Evolutionary conservation across 2,329 filamentous ascomycete genomes (phyloP), one percentile per base, ranked within the genome.

Genomic region (Penicillium sp.): DNA sequence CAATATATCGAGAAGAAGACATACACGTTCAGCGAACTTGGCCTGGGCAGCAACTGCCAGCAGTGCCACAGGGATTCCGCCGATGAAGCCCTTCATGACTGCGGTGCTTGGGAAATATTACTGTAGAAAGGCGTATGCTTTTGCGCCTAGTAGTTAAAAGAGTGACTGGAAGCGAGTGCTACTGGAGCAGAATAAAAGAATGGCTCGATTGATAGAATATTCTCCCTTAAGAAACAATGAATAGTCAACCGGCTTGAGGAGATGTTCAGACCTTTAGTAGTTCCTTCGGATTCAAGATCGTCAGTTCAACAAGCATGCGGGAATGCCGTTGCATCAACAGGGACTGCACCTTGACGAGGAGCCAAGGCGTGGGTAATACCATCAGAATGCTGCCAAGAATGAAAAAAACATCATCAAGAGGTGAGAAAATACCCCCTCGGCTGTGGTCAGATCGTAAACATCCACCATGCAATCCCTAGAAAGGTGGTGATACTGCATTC

Each of bases 11-110:
- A 13, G 16, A 13, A 10, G 14, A 18, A 3, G 1, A 60, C 62
- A 48, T 43, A 65, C 64, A 18, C 37, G 55, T 44, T 63, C 62
- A 54, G 64, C 61, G 11, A 58, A 60, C 53, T 69, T 59, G 4
- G 67, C 65, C 44, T 66, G 66, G 13, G 66, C 69, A 43, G 69
- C 66, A 14, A 69, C 67, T 46, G 67, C 72, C 50, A 74, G 58
- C 18, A 74, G 59, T 45, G 72, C 72, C 18, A 75, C 57, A 5
- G 72, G 70, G 43, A 75, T 69, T 49, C 71, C 72, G 43, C 63
- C 67, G 31, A 69, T 62, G 44, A 74, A 65, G 44, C 66, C 69
- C 67, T 74, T 75, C 72, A 75, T 75, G 14, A 50, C 66, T 60
- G 34, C 44, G 45, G 24, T 53, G 26, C 40, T 59, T 45, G 44